These are phyloP conservation scores for Teunomyces stri DNA, from an alignment of 805 yeast genomes.

Conservation along the genomic window DNA sequence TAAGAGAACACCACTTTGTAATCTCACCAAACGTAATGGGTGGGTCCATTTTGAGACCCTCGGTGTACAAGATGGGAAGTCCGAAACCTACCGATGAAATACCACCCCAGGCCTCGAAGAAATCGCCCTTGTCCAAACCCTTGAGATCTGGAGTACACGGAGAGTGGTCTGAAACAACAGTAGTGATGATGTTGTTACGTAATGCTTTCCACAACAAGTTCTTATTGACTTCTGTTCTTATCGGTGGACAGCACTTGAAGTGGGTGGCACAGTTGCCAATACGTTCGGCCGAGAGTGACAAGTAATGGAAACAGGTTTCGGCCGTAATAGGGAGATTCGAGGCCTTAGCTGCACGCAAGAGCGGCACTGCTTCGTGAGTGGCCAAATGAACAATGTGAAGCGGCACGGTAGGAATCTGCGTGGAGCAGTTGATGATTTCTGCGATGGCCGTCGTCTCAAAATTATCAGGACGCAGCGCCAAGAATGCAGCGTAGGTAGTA, in stretches of 20 bases:
- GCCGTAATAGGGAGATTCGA: slow-evolving; percentile 66
- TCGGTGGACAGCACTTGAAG: slow-evolving; percentile 95
- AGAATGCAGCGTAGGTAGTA: slow-evolving; percentile 63
- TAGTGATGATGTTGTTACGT: slow-evolving; percentile 58
- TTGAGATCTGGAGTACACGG: slow-evolving; percentile 94
- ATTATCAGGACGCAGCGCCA: slow-evolving; percentile 84
- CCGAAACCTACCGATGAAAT: slow-evolving; percentile 92
- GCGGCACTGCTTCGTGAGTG: slow-evolving; percentile 77
- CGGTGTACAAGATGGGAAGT: slow-evolving; percentile 75
- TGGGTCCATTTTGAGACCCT: slow-evolving; percentile 53
- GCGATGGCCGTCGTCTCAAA: slow-evolving; percentile 85
- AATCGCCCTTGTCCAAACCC: slow-evolving; percentile 78
- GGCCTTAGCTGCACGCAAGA: slow-evolving; percentile 62
- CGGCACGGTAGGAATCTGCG: slow-evolving; percentile 56
- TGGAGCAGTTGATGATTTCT: slow-evolving; percentile 63
- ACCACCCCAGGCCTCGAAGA: slow-evolving; percentile 95
- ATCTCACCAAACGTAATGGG: slow-evolving; percentile 60
- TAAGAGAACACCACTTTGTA: slow-evolving; percentile 73
- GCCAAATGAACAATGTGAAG: slow-evolving; percentile 91
- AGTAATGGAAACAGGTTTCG: slow-evolving; percentile 93
- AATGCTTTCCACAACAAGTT: slow-evolving; percentile 76
- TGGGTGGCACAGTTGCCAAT: slow-evolving; percentile 78
- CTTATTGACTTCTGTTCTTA: slow-evolving; percentile 72
- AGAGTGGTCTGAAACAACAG: slow-evolving; percentile 93
- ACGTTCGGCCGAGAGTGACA: slow-evolving; percentile 72